phyloP scores from a whole-genome alignment of 768 basidiomycete species.

The Rubroboletus satanas region DNA sequence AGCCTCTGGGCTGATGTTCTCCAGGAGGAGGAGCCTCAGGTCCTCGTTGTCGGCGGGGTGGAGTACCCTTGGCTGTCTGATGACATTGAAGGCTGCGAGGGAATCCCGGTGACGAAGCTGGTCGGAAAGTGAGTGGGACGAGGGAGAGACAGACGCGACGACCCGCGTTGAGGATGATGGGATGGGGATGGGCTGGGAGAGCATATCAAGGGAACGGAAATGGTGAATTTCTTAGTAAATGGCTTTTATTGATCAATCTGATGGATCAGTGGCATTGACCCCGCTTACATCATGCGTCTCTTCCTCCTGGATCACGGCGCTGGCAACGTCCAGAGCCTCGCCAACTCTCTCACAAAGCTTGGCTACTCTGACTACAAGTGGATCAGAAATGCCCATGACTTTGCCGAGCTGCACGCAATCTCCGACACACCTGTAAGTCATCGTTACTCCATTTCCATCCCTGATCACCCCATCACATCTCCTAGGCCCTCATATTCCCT shows the following conservation, averaged over 20 bases:
- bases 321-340: constrained; percentile 90
- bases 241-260: constrained; percentile 7
- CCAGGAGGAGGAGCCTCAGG: constrained; percentile 79
- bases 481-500: constrained; percentile 90
- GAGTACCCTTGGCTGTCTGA: constrained; percentile 64
- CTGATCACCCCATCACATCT: constrained; percentile 9
- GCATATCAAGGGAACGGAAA: constrained; percentile 37
- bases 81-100: constrained; percentile 29
- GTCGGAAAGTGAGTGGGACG: constrained; percentile 41
- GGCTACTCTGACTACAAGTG: constrained; percentile 81
- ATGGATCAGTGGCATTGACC: background rate
- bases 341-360: constrained; percentile 82
- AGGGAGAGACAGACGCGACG: constrained; percentile 54
- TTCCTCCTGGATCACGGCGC: constrained; percentile 97
- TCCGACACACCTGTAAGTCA: constrained; percentile 61
- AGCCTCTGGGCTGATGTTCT: constrained; percentile 93
- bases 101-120: constrained; percentile 40
- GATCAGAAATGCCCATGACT: constrained; percentile 79
- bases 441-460: constrained; percentile 1
- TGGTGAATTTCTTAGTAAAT: constrained; percentile 5
- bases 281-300: constrained; percentile 43
- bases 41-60: constrained; percentile 82
- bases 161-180: constrained; percentile 25
- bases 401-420: constrained; percentile 45
- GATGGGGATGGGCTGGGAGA: constrained; percentile 45